Conservation (phyloP, 345 rosid species). For the Bruguiera parviflora region DNA sequence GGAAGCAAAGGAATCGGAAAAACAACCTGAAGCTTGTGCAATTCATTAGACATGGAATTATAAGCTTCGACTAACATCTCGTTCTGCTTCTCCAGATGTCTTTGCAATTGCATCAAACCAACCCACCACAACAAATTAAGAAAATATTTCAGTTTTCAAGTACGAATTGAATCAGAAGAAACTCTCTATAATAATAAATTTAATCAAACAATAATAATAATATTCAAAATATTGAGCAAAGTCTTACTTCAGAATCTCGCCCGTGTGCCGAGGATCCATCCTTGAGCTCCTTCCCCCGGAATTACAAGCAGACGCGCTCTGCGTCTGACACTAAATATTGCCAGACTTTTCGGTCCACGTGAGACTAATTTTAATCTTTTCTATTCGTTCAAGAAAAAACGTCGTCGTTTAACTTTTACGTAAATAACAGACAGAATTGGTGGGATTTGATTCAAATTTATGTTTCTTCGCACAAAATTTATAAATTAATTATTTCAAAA, state of each 20-base stretch:
- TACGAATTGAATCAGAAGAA: too few species aligned
- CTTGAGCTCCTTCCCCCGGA: background rate
- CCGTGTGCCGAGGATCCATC: conserved; percentile 38
- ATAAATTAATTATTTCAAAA: too few species aligned
- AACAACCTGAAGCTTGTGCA: conserved; percentile 51
- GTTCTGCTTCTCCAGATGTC: conserved; percentile 61
- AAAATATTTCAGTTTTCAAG: background rate
- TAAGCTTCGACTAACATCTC: conserved; percentile 45
- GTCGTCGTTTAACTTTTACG: too few species aligned
- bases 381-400: too few species aligned
- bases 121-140: background rate
- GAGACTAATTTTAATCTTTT: too few species aligned
- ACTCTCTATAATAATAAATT: too few species aligned
- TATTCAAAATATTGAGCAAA: background rate
- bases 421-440: too few species aligned
- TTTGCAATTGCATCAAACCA: conserved; percentile 11
- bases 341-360: too few species aligned
- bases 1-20: background rate
- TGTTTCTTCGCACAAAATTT: too few species aligned
- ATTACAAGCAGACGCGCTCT: too few species aligned
- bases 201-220: background rate
- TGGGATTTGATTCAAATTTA: too few species aligned
- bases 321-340: too few species aligned
- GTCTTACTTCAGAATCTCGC: conserved; percentile 32
- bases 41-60: conserved; percentile 42